Evolutionary conservation across 1,284 basidiomycete genomes (phyloP).

Genomic region (Vanrija sp.): DNA sequence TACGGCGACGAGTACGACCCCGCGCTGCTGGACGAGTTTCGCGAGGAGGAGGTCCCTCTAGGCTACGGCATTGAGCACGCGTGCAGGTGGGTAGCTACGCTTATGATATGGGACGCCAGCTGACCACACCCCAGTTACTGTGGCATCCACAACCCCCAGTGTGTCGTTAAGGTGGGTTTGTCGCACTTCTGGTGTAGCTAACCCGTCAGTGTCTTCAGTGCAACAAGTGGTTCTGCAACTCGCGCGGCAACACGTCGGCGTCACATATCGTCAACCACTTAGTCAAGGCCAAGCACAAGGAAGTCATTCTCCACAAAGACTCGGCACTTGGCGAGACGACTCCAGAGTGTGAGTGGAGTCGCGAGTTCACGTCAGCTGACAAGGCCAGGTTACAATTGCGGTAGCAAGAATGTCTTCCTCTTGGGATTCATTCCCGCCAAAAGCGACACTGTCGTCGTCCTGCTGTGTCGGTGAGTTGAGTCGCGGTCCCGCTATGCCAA

Average conservation of each 20-base stretch:
- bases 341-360: conserved; percentile 66
- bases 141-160: conserved; percentile 95
- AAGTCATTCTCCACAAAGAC: conserved; percentile 93
- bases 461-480: conserved; percentile 80
- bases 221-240: conserved; percentile 99
- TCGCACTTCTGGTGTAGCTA: background rate
- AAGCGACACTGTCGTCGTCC: conserved; percentile 95
- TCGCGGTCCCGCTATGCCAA: background rate
- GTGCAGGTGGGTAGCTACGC: conserved; percentile 66
- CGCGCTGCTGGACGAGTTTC: conserved; percentile 70
- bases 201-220: conserved; percentile 71
- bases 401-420: conserved; percentile 99
- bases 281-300: conserved; percentile 98
- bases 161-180: conserved; percentile 73
- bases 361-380: background rate
- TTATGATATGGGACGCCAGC: background rate
- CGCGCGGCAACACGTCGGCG: conserved; percentile 94
- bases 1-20: conserved; percentile 60
- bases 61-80: conserved; percentile 84
- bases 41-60: conserved; percentile 77
- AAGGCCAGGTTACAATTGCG: conserved; percentile 75
- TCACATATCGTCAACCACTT: conserved; percentile 99
- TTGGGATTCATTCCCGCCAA: conserved; percentile 99
- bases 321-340: conserved; percentile 94
- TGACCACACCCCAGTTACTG: conserved; percentile 70